Conservation (phyloP, 495 filamentous ascomycete genomes). For the Saxophila tyrrhenica region DNA sequence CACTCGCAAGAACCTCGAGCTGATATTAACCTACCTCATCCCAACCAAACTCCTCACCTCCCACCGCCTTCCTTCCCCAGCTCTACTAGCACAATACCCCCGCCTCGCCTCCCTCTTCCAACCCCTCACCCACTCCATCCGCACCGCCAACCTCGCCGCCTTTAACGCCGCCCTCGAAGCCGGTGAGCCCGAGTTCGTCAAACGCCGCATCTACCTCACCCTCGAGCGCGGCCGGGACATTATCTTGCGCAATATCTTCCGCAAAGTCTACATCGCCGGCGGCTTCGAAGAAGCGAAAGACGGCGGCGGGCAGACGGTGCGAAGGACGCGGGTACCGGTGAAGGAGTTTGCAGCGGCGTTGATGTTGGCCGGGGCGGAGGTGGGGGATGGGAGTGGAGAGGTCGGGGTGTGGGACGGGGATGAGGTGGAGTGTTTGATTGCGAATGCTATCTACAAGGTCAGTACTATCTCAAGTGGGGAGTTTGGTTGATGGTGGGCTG, state of each 20-base stretch:
- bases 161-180: slow-evolving; percentile 75
- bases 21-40: slow-evolving; percentile 92
- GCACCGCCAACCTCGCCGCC: slow-evolving; percentile 63
- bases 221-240: slow-evolving; percentile 88
- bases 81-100: slow-evolving; percentile 63
- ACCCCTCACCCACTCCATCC: slow-evolving; percentile 66
- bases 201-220: slow-evolving; percentile 88
- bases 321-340: slow-evolving; percentile 68
- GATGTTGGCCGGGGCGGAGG: slow-evolving; percentile 25
- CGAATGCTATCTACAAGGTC: slow-evolving; percentile 96
- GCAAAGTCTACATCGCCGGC: slow-evolving; percentile 75
- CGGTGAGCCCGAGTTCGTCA: slow-evolving; percentile 80
- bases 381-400: slow-evolving; percentile 34
- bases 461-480: background rate
- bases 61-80: slow-evolving; percentile 63
- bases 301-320: slow-evolving; percentile 42
- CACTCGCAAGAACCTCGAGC: slow-evolving; percentile 59
- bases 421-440: slow-evolving; percentile 89
- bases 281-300: slow-evolving; percentile 67
- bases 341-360: slow-evolving; percentile 64
- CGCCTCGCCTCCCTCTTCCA: slow-evolving; percentile 66
- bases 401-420: slow-evolving; percentile 68
- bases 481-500: background rate
- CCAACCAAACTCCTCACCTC: slow-evolving; percentile 81
- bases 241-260: slow-evolving; percentile 73